Base-by-base conservation (phyloP, 148 eudicot species). In the Rhododendron ovatum region DNA sequence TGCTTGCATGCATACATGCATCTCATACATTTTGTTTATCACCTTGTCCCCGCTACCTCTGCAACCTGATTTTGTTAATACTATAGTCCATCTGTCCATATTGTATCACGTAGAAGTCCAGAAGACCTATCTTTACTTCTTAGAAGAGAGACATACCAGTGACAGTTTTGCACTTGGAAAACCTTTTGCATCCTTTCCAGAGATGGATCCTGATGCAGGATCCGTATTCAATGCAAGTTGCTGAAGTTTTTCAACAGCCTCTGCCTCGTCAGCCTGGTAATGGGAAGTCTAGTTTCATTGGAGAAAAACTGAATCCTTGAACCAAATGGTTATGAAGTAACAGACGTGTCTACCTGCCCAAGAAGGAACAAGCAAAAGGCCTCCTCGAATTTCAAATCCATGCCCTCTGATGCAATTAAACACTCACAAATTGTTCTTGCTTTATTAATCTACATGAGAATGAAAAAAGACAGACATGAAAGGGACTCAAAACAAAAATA, bases 381-480 rank as follows among this genome's bases (percentile, higher is more conserved):
- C 88, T 93, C 99, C 93, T 95, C 99, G 86, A 93, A 93, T 90
- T 97, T 95, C 87, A 97, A 87, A 90, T 97, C 98, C 80, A 90
- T 86, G 84, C 98, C 98, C 86, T 97, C 98, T 61, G 98, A 95
- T 53, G 93, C 92, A 83, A 89, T 92, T 80, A 97, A 89, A 87
- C 98, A 93, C 89, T 95, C 99, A 77, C 95, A 94, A 59, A 97
- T 93, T 53, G 91, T 87, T 91, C 90, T 93, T 63, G 98, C 98
- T 88, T 93, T 97, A 92, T 89, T 89, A 89, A 97, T 97, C 99
- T 97, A 91, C 87, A 90, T 82, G 79, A 83, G 24, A 88, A 90
- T 33, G 81, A 50, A 78, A 22, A 78, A 12, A 78, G 74, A 79
- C 63, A 18, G 43, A 24, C 45, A 84, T 50, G 10, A 61, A 79